Base-by-base conservation (phyloP, 2,329 filamentous ascomycete genomes). In the Chaetomiaceae sp. region DNA sequence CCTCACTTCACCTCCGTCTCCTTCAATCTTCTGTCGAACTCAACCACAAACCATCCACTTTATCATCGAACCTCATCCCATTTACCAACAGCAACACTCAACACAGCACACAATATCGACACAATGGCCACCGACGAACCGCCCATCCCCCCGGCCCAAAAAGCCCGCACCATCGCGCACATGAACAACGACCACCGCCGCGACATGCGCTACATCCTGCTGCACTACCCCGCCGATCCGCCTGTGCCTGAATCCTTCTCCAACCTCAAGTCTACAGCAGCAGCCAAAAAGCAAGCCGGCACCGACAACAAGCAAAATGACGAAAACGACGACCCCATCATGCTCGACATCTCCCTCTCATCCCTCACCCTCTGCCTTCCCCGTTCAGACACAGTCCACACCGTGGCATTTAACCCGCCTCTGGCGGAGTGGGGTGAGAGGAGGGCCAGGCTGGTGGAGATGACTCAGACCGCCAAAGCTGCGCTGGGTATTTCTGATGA, bases 111-210 rank as follows among this genome's bases (percentile, higher is more conserved):
- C 9, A 9, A 3, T 12, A 33, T 9, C n/a, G 20, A 4, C 11
- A 34, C 4, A 45, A 58, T 54, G 47, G 43, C 54, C 31, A 33
- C 43, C 23, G 4, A 6, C 27, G 7, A 50, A 4, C 2, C 15
- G 12, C 2, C n/a, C 7, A 44, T 63, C 47, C 56, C 57, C 25
- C 45, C 44, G 6, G 58, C 59, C 33, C 59, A 63, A 29, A 66
- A 64, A 40, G 50, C 60, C 36, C 56, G 58, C 53, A 66, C 90
- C 68, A 81, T 92, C 65, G 76, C 76, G 31, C 91, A 96, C 75
- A 94, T 96, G 89, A 96, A 96, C 73, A 75, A 75, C 39, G 87
- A 92, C 69, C 92, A 96, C 72, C 74, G 78, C 47, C 79, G 82
- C 62, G 89, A 89, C 54, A 82, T 96, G 46, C 74, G 80, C 53